Base-by-base conservation (phyloP, 768 basidiomycete genomes). In the Candolleomyces aberdarensis region DNA sequence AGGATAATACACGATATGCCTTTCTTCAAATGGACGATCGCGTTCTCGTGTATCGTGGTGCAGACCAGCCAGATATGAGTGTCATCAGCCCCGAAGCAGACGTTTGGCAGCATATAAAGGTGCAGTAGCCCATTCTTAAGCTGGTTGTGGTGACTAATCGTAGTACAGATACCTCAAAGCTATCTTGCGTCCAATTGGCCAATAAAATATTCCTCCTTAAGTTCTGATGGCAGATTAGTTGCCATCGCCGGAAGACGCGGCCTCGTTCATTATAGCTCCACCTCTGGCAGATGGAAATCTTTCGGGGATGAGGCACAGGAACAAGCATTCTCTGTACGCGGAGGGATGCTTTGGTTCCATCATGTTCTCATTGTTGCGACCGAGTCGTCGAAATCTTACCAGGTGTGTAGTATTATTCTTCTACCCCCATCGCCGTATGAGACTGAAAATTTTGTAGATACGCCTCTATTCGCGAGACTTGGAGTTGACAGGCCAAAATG, bases 61-160 rank as follows among this genome's bases (percentile, higher is more conserved):
- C 96, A 31, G 96, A 98, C 72, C 96, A 98, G 71, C 96, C 96
- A 5, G 96, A 98, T 70, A 90, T 97, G 88, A 96, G 94, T 69
- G 88, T 99, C 60, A 97, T 98, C 69, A 98, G 98, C 69, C 95
- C 96, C 15, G 95, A 96, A 71, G 93, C 93, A 3, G 96, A 98
- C 68, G 96, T 98, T 17, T 98, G 96, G 96, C 94, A 98, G 66
- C 91, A 92, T 74, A 90, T 98, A 72, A 96, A 96, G 84, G 94
- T 84, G 64, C 55, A 36, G 65, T 9, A 11, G 11, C 66, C 19
- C 17, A 55, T 52, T 36, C 3, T 11, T 52, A 13, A 48, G 5
- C 7, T 22, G 40, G n/a, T 51, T 22, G 2, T 54, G 50, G 10
- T 13, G 49, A n/a, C 26, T 36, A 5, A 39, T 22, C 19, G 32